These are phyloP conservation scores for Daucus carota DNA, from an alignment of 129 eudicot genomes.

Conservation along the genomic window DNA sequence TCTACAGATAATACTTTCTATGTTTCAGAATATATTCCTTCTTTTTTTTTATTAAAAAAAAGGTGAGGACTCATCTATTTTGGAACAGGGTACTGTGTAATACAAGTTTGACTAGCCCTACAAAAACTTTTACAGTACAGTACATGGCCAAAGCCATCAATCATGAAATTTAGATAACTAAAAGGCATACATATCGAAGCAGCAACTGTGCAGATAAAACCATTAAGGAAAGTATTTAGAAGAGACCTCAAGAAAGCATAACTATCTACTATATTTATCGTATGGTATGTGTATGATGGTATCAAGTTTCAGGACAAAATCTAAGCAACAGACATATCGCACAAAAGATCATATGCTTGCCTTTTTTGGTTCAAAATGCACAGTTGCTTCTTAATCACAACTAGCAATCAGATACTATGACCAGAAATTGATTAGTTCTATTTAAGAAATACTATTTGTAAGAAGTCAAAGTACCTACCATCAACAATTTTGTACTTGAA, in stretches of 20 bases:
- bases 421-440: not conserved
- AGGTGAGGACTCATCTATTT: not conserved
- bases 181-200: not conserved
- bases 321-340: not conserved
- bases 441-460: not conserved
- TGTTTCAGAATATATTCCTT: not conserved
- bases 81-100: not conserved
- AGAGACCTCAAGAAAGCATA: not conserved
- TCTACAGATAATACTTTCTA: not conserved
- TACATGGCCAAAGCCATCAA: not conserved
- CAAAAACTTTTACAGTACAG: not conserved
- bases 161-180: not conserved
- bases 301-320: not conserved
- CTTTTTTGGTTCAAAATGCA: too few relatives aligned
- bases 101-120: not conserved
- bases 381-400: not conserved
- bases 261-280: not conserved
- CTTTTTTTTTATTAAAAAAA: not conserved
- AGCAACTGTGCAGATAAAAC: not conserved
- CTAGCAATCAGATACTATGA: not conserved
- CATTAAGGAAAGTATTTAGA: not conserved
- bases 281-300: not conserved
- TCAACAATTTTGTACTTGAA: conserved; percentile 50
- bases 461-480: conserved; percentile 26
- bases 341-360: not conserved